phyloP scores from a whole-genome alignment of 2,329 filamentous ascomycete species.

The Periglandula ipomoeae region DNA sequence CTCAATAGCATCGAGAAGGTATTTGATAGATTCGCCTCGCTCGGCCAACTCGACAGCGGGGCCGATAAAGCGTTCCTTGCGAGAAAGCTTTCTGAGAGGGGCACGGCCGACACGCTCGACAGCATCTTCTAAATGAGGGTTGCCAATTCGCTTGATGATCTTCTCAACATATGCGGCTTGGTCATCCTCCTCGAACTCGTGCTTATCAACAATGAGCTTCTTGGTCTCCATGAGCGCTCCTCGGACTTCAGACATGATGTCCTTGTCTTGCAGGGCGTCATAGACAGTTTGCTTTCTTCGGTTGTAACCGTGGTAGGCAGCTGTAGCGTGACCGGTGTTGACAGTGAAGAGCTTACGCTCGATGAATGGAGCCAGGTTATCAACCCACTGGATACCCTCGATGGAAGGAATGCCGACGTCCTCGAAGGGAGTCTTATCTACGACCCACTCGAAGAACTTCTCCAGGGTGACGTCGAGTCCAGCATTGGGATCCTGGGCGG shows the following conservation, averaged over 20 bases:
- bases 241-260: constrained; percentile 72
- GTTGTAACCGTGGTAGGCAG: constrained; percentile 90
- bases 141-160: constrained; percentile 88
- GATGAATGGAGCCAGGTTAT: constrained; percentile 87
- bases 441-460: constrained; percentile 99
- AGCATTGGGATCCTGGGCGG: constrained; percentile 70
- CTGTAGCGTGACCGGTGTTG: constrained; percentile 95
- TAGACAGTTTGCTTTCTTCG: constrained; percentile 80
- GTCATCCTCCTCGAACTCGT: constrained; percentile 63
- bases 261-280: constrained; percentile 73
- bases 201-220: constrained; percentile 76
- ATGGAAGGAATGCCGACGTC: constrained; percentile 59
- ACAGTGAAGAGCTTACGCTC: constrained; percentile 99
- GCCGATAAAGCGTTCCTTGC: constrained; percentile 92
- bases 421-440: constrained; percentile 79
- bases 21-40: constrained; percentile 60
- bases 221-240: constrained; percentile 80
- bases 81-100: constrained; percentile 83
- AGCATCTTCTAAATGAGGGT: constrained; percentile 84
- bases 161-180: constrained; percentile 84
- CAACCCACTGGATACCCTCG: constrained; percentile 85
- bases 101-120: constrained; percentile 94
- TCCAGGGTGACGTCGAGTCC: constrained; percentile 91
- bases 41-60: constrained; percentile 86
- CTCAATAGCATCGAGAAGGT: constrained; percentile 75